Evolutionary conservation across 2,329 filamentous ascomycete species (phyloP).

Genomic region (Amphichorda felina): DNA sequence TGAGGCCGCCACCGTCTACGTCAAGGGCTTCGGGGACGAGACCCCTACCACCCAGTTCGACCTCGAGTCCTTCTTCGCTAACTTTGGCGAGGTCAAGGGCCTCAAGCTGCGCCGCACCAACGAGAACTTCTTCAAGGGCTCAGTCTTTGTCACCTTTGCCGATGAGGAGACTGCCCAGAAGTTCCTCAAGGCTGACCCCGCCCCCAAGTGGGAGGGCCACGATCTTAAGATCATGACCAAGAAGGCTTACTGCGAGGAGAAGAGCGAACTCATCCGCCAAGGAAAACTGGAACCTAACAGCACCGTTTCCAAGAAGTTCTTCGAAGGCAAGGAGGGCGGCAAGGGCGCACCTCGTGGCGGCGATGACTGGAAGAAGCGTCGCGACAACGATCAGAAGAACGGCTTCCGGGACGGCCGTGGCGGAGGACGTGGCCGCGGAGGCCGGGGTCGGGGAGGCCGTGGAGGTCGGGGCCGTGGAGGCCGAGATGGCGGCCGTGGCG

Average conservation of each 20-base stretch:
- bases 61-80: conserved; percentile 81
- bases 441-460: conserved; percentile 27
- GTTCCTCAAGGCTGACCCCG: conserved; percentile 69
- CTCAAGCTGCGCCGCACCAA: conserved; percentile 75
- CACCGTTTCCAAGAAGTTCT: conserved; percentile 30
- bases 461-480: conserved; percentile 27
- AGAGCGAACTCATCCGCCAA: conserved; percentile 57
- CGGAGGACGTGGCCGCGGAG: conserved; percentile 26
- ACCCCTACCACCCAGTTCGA: conserved; percentile 80
- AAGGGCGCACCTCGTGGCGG: conserved; percentile 25
- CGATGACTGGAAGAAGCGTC: conserved; percentile 53
- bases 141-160: conserved; percentile 88
- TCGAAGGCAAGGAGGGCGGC: conserved; percentile 29
- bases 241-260: conserved; percentile 73
- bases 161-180: conserved; percentile 65
- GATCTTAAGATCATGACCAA: conserved; percentile 79
- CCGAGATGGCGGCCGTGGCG: conserved; percentile 20
- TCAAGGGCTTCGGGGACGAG: conserved; percentile 87
- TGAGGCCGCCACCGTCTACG: conserved; percentile 72
- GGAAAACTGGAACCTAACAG: conserved; percentile 54
- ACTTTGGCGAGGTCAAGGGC: conserved; percentile 66
- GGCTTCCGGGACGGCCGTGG: conserved; percentile 41
- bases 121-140: conserved; percentile 79
- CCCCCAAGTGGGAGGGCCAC: conserved; percentile 73
- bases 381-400: conserved; percentile 48